Conservation (phyloP, 2,329 filamentous ascomycete species). For the Pyricularia sp. region DNA sequence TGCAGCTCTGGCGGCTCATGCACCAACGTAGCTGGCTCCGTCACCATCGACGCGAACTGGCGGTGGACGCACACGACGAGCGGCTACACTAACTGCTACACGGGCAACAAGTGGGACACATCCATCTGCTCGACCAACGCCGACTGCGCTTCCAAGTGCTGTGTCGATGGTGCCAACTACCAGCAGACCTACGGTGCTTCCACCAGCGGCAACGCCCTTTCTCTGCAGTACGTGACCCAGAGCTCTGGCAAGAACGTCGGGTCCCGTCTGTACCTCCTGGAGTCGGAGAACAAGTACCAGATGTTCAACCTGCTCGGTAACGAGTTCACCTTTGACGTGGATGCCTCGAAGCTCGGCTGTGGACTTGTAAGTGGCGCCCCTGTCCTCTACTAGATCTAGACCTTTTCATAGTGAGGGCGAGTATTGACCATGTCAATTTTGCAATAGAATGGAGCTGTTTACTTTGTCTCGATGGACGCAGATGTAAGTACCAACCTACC, state of each 20-base stretch:
- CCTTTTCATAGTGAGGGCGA: neutral
- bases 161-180: constrained; percentile 43
- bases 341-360: constrained; percentile 51
- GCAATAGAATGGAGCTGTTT: constrained; percentile 55
- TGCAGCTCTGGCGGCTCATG: constrained; percentile 43
- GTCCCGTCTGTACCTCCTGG: constrained; percentile 56
- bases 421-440: constrained; percentile 21
- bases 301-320: constrained; percentile 55
- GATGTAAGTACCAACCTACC: constrained; percentile 24
- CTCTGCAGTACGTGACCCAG: constrained; percentile 36
- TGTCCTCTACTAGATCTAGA: neutral
- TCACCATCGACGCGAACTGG: constrained; percentile 53
- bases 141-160: constrained; percentile 43
- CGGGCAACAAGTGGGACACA: constrained; percentile 38
- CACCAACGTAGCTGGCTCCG: constrained; percentile 34
- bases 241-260: constrained; percentile 34
- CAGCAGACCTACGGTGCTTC: constrained; percentile 39
- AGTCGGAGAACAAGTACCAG: constrained; percentile 51
- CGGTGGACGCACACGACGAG: constrained; percentile 44
- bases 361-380: neutral
- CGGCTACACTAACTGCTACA: constrained; percentile 46
- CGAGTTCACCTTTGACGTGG: constrained; percentile 66
- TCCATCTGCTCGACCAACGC: constrained; percentile 35
- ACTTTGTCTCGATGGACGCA: constrained; percentile 53
- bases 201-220: constrained; percentile 35